These are phyloP conservation scores for Spergularia bocconei DNA, from an alignment of 148 eudicot genomes.

Conservation along the genomic window DNA sequence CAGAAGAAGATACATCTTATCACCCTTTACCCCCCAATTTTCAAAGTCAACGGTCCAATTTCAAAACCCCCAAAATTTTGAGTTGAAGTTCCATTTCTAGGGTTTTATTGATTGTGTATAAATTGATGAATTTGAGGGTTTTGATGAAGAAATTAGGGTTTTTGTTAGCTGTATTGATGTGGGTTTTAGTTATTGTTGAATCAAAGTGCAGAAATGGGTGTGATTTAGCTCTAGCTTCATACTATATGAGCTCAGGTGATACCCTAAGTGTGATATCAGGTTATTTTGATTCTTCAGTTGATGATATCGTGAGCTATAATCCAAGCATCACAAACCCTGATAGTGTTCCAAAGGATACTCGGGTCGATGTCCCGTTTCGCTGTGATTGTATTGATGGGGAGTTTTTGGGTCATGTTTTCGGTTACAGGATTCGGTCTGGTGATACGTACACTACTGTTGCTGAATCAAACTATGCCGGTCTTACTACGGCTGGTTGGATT, in stretches of 20 bases:
- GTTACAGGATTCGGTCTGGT: slow-evolving; percentile 26
- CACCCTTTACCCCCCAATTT: slow-evolving; percentile 5
- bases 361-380: slow-evolving; percentile 55
- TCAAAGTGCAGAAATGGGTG: slow-evolving; percentile 49
- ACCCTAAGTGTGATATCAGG: slow-evolving; percentile 35
- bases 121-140: background rate
- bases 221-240: slow-evolving; percentile 57
- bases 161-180: slow-evolving; percentile 13
- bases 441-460: slow-evolving; percentile 52
- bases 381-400: slow-evolving; percentile 56
- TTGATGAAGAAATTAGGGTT: slow-evolving; percentile 20
- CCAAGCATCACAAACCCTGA: slow-evolving; percentile 36
- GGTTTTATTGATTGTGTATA: slow-evolving; percentile 2
- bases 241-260: slow-evolving; percentile 27
- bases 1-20: background rate
- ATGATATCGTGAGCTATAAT: slow-evolving; percentile 40
- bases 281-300: slow-evolving; percentile 5
- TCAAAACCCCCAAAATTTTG: slow-evolving; percentile 7
- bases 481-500: slow-evolving; percentile 46
- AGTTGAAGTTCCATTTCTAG: background rate
- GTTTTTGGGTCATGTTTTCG: slow-evolving; percentile 50
- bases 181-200: slow-evolving; percentile 21
- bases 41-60: slow-evolving; percentile 8
- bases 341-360: slow-evolving; percentile 18
- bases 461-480: slow-evolving; percentile 36